phyloP scores from a whole-genome alignment of 768 basidiomycete genomes.

The Botryobasidium botryosum region DNA sequence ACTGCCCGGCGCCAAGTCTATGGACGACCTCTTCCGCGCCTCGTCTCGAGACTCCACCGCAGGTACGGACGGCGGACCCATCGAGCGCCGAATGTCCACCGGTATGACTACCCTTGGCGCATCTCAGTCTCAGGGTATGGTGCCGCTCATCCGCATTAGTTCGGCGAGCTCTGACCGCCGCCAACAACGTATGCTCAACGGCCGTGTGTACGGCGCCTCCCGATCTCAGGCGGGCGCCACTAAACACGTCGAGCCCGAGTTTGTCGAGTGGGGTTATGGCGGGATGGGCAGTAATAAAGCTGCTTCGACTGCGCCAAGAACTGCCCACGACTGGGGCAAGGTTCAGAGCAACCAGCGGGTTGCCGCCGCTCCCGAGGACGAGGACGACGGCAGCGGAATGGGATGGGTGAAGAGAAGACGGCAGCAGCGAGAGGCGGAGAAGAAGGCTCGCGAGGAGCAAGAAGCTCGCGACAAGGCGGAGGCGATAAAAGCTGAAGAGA shows the following conservation, averaged over 20 bases:
- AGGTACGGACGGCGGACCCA: slow-evolving; percentile 15
- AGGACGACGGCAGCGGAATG: slow-evolving; percentile 77
- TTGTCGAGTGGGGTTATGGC: slow-evolving; percentile 86
- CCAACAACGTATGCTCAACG: slow-evolving; percentile 61
- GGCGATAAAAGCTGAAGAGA: neutral
- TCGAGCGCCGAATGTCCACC: slow-evolving; percentile 8
- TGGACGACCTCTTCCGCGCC: slow-evolving; percentile 18
- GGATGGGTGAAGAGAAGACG: slow-evolving; percentile 56
- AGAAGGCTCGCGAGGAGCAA: slow-evolving; percentile 4
- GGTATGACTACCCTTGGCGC: slow-evolving; percentile 13
- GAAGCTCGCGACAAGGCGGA: neutral
- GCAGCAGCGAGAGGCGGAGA: slow-evolving; percentile 34
- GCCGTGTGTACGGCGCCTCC: slow-evolving; percentile 52
- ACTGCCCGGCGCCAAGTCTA: slow-evolving; percentile 13
- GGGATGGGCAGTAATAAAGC: slow-evolving; percentile 46
- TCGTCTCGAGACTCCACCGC: slow-evolving; percentile 19
- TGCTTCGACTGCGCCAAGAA: slow-evolving; percentile 18
- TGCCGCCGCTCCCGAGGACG: slow-evolving; percentile 27
- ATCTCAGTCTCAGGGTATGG: slow-evolving; percentile 16
- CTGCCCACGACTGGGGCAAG: slow-evolving; percentile 22
- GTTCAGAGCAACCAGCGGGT: slow-evolving; percentile 18
- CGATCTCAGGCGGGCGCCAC: slow-evolving; percentile 13
- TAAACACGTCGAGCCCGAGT: slow-evolving; percentile 41
- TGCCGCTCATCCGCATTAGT: slow-evolving; percentile 14
- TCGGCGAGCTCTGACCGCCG: too few relatives aligned